Percentiles rank a stretch among this genome's conserved stretches.
Conservation (phyloP, 2,329 filamentous ascomycete genomes). For the Ilyonectria sp. region DNA sequence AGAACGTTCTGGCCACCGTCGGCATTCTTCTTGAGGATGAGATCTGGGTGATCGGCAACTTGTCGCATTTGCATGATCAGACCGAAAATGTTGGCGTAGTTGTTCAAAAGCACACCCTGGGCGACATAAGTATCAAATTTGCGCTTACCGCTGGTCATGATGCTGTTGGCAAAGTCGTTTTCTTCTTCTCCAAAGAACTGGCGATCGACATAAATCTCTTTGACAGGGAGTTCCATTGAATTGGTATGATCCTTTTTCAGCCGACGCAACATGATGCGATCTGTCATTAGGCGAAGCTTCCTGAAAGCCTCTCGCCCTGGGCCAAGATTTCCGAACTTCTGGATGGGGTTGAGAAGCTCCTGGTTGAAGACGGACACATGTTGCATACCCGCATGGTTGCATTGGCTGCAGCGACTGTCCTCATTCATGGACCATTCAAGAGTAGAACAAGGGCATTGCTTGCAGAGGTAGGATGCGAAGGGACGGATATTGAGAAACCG, state of each 20-base stretch:
- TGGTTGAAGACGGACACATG: constrained; percentile 84
- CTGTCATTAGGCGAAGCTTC: constrained; percentile 90
- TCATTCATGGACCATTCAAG: constrained; percentile 88
- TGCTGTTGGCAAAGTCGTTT: constrained; percentile 93
- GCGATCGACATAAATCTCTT: constrained; percentile 91
- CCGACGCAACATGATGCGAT: constrained; percentile 94
- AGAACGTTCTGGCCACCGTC: constrained; percentile 91
- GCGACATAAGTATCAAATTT: constrained; percentile 97
- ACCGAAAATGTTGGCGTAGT: constrained; percentile 99
- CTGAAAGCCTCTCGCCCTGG: constrained; percentile 79
- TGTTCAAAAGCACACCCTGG: constrained; percentile 93
- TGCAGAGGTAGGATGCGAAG: constrained; percentile 96
- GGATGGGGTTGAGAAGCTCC: constrained; percentile 89
- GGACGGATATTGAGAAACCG: constrained; percentile 91
- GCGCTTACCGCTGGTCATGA: constrained; percentile 92
- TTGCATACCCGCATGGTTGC: constrained; percentile 63
- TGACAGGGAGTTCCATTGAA: constrained; percentile 96
- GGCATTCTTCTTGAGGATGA: constrained; percentile 90
- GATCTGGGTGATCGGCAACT: constrained; percentile 94
- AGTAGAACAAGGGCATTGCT: constrained; percentile 83
- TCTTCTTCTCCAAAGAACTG: constrained; percentile 98
- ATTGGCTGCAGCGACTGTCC: constrained; percentile 78
- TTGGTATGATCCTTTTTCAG: constrained; percentile 95
- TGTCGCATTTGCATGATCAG: constrained; percentile 99
- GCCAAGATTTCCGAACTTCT: constrained; percentile 72